Conservation (phyloP, 2,329 filamentous ascomycete genomes). For the Pseudophaeomoniella oleicola region DNA sequence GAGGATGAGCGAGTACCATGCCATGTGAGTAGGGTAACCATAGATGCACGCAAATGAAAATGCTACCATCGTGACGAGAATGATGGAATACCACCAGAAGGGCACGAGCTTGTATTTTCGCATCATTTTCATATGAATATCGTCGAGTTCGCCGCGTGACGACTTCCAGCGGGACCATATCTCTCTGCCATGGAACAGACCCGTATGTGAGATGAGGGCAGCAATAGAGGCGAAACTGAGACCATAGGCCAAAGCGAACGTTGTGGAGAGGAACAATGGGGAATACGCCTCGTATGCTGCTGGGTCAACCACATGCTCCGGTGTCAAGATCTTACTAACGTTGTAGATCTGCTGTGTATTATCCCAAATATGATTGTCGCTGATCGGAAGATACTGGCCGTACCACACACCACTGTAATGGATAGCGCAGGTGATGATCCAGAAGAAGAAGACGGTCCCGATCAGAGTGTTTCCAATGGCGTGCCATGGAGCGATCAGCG, state of each 20-base stretch:
- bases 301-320: slow-evolving; percentile 47
- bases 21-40: slow-evolving; percentile 50
- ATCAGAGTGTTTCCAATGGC: slow-evolving; percentile 60
- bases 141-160: slow-evolving; percentile 39
- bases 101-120: slow-evolving; percentile 39
- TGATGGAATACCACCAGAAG: slow-evolving; percentile 39
- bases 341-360: slow-evolving; percentile 53
- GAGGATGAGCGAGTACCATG: slow-evolving; percentile 45
- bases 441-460: slow-evolving; percentile 51
- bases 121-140: slow-evolving; percentile 43
- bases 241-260: slow-evolving; percentile 56
- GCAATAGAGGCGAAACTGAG: slow-evolving; percentile 59
- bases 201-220: slow-evolving; percentile 53
- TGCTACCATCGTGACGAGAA: slow-evolving; percentile 35
- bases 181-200: slow-evolving; percentile 50
- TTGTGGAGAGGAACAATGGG: slow-evolving; percentile 52
- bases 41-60: slow-evolving; percentile 31
- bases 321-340: slow-evolving; percentile 46
- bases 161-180: slow-evolving; percentile 50
- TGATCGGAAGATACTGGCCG: slow-evolving; percentile 51
- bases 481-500: slow-evolving; percentile 57
- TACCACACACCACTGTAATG: slow-evolving; percentile 57
- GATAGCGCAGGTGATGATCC: slow-evolving; percentile 42
- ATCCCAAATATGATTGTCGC: slow-evolving; percentile 55
- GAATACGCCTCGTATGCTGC: slow-evolving; percentile 46